Percentiles rank a stretch among this genome's conserved stretches.
Evolutionary conservation across 1,284 basidiomycete genomes (phyloP).

Genomic region (Ganoderma resinaceum): DNA sequence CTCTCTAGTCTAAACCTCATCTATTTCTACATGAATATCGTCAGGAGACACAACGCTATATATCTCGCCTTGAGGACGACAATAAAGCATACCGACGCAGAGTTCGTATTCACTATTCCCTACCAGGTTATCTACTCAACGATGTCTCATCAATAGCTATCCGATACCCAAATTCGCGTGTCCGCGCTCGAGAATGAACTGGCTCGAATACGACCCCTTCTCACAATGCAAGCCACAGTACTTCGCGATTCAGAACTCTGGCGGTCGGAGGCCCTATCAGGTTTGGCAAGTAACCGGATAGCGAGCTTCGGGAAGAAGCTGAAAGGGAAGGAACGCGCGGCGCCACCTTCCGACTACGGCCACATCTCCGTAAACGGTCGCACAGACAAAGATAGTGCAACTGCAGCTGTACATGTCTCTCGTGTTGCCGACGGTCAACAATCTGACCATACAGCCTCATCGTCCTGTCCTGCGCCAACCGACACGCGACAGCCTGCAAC

Average conservation of each 20-base stretch:
- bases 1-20: background rate
- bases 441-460: background rate
- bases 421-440: background rate
- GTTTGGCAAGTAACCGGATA: constrained; percentile 5
- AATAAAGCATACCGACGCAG: constrained; percentile 62
- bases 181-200: constrained; percentile 59
- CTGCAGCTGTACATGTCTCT: no score
- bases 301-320: constrained; percentile 15
- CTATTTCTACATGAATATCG: no score
- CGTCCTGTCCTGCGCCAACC: background rate
- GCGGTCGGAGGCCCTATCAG: constrained; percentile 22
- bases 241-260: constrained; percentile 30
- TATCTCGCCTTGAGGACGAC: constrained; percentile 55
- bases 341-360: background rate
- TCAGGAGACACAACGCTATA: constrained; percentile 60
- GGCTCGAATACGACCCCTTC: constrained; percentile 58
- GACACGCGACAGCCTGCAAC: background rate
- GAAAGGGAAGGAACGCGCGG: constrained; percentile 29
- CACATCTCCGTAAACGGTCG: background rate
- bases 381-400: background rate
- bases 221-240: constrained; percentile 57
- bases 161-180: constrained; percentile 52
- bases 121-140: constrained; percentile 4
- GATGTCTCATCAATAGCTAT: constrained; percentile 44
- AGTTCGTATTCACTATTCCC: constrained; percentile 43